Conservation (phyloP, 208 protist genomes). For the Plasmodiophora brassicae region DNA sequence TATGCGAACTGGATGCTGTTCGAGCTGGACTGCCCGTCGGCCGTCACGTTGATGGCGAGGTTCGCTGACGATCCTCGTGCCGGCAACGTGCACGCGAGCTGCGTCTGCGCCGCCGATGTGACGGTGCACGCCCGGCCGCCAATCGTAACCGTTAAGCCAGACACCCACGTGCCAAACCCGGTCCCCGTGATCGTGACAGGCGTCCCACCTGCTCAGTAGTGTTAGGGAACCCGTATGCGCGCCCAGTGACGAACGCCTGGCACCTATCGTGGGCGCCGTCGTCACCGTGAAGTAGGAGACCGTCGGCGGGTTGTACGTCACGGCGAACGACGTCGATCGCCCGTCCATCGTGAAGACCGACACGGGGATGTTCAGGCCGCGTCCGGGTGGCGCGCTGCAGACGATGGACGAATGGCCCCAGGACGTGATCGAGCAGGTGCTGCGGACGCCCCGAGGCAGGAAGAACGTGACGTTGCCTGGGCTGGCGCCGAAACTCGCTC, state of each 20-base stretch:
- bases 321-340: background rate
- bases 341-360: background rate
- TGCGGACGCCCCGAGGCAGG: background rate
- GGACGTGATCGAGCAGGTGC: background rate
- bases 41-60: background rate
- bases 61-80: background rate
- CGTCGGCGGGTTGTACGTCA: background rate
- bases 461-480: background rate
- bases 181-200: background rate
- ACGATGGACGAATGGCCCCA: background rate
- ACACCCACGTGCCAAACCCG: background rate
- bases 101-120: background rate
- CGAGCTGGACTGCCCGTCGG: background rate
- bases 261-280: background rate
- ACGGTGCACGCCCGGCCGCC: background rate
- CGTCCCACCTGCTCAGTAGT: background rate
- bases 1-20: background rate
- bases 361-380: background rate
- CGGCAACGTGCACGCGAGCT: background rate
- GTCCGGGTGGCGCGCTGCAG: background rate
- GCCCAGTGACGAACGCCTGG: no score
- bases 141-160: background rate
- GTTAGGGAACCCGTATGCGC: background rate
- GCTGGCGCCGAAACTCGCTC: background rate
- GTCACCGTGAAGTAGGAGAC: background rate